phyloP scores from a whole-genome alignment of 352 stramenopile species.

The Phytophthora fragariae region DNA sequence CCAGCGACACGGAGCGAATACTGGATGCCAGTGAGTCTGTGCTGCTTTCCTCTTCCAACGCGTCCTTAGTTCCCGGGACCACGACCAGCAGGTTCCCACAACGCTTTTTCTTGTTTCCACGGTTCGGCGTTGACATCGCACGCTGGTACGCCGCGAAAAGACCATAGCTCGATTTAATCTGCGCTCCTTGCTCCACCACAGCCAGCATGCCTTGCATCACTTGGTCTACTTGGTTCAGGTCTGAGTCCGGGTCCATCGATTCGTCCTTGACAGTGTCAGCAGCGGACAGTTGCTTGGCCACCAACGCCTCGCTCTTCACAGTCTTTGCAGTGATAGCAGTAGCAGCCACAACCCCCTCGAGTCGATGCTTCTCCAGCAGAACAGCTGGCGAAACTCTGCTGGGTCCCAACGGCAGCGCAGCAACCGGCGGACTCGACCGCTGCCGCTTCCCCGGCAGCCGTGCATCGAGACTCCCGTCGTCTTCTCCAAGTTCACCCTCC shows the following conservation, averaged over 20 bases:
- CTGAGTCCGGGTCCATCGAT: conserved; percentile 10
- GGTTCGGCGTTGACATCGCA: neutral
- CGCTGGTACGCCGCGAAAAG: conserved; percentile 33
- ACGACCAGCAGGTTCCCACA: conserved; percentile 16
- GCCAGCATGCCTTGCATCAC: conserved; percentile 41
- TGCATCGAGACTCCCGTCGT: conserved; percentile 38
- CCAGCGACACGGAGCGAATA: conserved; percentile 56
- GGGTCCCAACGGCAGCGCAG: conserved; percentile 13
- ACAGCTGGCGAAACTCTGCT: conserved; percentile 22
- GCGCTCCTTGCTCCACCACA: conserved; percentile 36
- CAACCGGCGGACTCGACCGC: conserved; percentile 58
- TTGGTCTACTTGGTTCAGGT: conserved; percentile 30
- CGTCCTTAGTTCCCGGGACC: conserved; percentile 13
- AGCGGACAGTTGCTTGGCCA: conserved; percentile 7
- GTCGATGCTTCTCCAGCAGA: conserved; percentile 24
- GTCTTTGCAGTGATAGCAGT: neutral
- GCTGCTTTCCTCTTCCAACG: conserved; percentile 41
- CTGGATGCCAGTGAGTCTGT: conserved; percentile 63
- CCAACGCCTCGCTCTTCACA: neutral
- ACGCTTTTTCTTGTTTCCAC: conserved; percentile 9
- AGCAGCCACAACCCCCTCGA: conserved; percentile 17
- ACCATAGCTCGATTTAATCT: neutral
- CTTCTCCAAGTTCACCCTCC: conserved; percentile 21
- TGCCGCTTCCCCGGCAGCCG: conserved; percentile 65
- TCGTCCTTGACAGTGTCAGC: conserved; percentile 9